A percentile compares a stretch with the other conserved stretches of the same genome.
phyloP scores from a whole-genome alignment of 2,329 filamentous ascomycete genomes.

The Penicillium nordicum region DNA sequence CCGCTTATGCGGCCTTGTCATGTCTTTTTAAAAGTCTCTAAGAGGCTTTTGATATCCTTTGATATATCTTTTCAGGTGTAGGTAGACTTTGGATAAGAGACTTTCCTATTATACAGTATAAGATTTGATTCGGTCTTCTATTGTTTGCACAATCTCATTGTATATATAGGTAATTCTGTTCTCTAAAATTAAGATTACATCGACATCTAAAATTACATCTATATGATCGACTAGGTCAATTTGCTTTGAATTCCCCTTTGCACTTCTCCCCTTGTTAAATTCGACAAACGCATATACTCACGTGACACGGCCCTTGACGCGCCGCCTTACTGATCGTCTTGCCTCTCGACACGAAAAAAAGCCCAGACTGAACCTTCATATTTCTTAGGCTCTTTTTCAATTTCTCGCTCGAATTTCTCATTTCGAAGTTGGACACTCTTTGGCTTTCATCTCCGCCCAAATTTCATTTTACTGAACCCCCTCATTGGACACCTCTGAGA shows the following conservation, averaged over 20 bases:
- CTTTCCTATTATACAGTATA: too few species aligned
- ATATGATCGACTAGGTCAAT: neutral
- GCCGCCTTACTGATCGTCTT: constrained; percentile 29
- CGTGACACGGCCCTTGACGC: constrained; percentile 34
- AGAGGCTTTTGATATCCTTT: too few species aligned
- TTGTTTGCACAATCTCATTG: constrained; percentile 6
- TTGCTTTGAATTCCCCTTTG: neutral
- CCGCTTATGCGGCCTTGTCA: too few species aligned
- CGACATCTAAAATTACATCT: neutral
- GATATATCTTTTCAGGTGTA: too few species aligned
- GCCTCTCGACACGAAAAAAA: constrained; percentile 27
- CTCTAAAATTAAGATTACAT: neutral
- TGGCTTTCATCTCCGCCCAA: neutral
- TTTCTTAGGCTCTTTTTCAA: neutral
- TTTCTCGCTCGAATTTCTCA: neutral
- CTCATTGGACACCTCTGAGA: constrained; percentile 15
- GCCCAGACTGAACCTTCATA: constrained; percentile 6
- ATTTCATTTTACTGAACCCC: neutral
- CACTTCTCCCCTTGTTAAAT: neutral
- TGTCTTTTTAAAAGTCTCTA: too few species aligned
- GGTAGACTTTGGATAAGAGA: too few species aligned
- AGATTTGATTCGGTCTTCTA: neutral
- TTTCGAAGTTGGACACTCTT: neutral
- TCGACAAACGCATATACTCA: constrained; percentile 21
- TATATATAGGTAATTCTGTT: neutral